Evolutionary conservation across 352 stramenopile genomes (phyloP).

Genomic region (Globisporangium splendens): DNA sequence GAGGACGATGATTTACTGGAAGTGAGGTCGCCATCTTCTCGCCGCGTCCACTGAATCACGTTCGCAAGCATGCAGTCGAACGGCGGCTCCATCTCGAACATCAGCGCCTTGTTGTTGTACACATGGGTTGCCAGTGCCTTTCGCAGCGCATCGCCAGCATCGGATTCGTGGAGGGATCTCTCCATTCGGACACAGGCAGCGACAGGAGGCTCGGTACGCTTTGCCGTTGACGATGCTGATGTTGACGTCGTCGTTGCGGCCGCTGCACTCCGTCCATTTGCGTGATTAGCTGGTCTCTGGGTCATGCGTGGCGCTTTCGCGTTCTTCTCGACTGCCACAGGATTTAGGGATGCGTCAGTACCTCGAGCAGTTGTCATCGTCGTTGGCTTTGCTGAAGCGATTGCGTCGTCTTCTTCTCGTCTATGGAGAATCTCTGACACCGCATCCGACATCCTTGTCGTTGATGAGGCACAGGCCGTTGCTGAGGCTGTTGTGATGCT

Average conservation of each 20-base stretch:
- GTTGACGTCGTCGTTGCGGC: too few species aligned
- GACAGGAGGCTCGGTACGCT: not conserved
- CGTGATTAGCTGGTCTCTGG: too few species aligned
- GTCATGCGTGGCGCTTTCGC: too few species aligned
- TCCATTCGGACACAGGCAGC: slow-evolving; percentile 41
- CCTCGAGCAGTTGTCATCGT: too few species aligned
- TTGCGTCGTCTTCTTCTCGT: not conserved
- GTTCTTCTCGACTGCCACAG: too few species aligned
- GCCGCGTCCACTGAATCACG: slow-evolving; percentile 38
- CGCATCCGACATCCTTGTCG: too few species aligned
- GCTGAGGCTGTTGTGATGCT: not conserved
- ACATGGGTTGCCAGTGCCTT: slow-evolving; percentile 38
- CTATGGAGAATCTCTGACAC: not conserved
- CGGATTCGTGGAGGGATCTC: slow-evolving; percentile 32
- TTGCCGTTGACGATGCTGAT: not conserved
- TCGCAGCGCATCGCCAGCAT: slow-evolving; percentile 29
- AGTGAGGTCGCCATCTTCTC: not conserved
- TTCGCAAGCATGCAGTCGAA: slow-evolving; percentile 28
- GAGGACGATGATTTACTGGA: not conserved
- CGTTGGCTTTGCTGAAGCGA: not conserved
- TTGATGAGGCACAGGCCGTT: not conserved
- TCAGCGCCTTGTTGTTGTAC: slow-evolving; percentile 55
- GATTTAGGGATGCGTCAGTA: too few species aligned
- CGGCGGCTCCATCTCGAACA: slow-evolving; percentile 25
- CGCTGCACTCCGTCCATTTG: too few species aligned